Evolutionary conservation across 2,329 filamentous ascomycete species (phyloP).

Genomic region (Ophiostoma triangulosporum): DNA sequence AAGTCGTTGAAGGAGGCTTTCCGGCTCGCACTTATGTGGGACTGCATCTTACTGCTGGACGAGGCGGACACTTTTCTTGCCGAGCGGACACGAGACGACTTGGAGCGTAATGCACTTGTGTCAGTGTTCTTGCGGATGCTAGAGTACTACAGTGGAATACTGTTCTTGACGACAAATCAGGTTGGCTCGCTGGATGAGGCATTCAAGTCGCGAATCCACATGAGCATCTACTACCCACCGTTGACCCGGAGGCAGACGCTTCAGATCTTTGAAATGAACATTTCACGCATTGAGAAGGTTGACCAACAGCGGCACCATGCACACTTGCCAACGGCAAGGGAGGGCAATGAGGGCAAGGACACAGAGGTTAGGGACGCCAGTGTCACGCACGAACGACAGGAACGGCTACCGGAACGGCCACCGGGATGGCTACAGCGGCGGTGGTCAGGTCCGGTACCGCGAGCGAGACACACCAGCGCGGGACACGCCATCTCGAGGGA

Average conservation of each 20-base stretch:
- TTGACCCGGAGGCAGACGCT: conserved; percentile 10
- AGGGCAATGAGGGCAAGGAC: neutral
- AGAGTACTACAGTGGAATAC: conserved; percentile 33
- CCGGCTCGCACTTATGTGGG: conserved; percentile 14
- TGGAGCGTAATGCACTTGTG: conserved; percentile 22
- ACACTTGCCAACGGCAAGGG: neutral
- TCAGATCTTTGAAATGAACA: conserved; percentile 14
- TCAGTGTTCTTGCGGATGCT: conserved; percentile 32
- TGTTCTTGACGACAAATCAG: conserved; percentile 38
- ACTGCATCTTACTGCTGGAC: conserved; percentile 16
- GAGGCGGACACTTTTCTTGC: conserved; percentile 18
- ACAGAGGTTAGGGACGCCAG: neutral
- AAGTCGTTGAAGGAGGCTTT: conserved; percentile 16
- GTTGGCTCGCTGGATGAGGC: conserved; percentile 35
- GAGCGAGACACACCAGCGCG: too few relatives aligned
- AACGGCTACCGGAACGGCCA: neutral
- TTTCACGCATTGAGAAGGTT: conserved; percentile 8
- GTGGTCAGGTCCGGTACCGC: neutral
- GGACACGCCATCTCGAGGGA: too few relatives aligned
- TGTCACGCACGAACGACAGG: neutral
- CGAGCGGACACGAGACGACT: conserved; percentile 13
- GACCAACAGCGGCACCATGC: conserved; percentile 6
- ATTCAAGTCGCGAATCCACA: conserved; percentile 34
- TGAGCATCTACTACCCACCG: conserved; percentile 27
- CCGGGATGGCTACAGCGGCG: neutral